Base-by-base conservation (phyloP, 768 basidiomycete species). In the Gloeopeniophorella convolvens region DNA sequence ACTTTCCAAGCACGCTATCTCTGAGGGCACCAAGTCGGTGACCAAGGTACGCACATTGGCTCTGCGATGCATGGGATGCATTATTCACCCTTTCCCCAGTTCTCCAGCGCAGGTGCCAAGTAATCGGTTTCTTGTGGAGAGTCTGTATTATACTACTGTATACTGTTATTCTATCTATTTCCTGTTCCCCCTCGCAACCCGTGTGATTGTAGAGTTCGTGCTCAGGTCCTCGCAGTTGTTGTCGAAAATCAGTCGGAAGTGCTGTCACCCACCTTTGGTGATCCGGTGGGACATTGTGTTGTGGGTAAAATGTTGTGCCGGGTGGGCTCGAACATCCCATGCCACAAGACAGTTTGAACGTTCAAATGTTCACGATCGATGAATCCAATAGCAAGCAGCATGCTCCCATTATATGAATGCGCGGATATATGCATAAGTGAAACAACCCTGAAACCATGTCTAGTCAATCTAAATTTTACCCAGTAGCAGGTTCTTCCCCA, bases 1-100 rank as follows among this genome's bases (percentile, higher is more conserved):
- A 71, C 82, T 95, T 46, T 86, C 90, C 62, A 95, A 94, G 76
- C 89, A 90, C 68, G 88, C 85, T 57, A 89, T 91, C 66, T 95
- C 89, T 45, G 91, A 95, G 72, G 93, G 93, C 45, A 95, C 89
- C 55, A 92, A 92, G 71, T 86, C 85, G 42, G 90, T 92, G 58
- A 93, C 89, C 65, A 94, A 83, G 66, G 83, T 82, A 43, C 13
- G 79, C 66, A 13, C 3, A 3, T 5, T 13, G 15, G 9, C 3
- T 20, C 8, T 3, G 0, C 1, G 8, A 18, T 20, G 8, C 21
- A 21, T 35, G 6, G 36, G 11, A 47, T 52, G 41, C 4, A 33
- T 31, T 46, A 36, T 40, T 61, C 6, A 55, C 7, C 13, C 24
- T 12, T 41, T 11, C 60, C 34, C 4, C 63, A 87, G 73, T 87